phyloP scores from a whole-genome alignment of 306 rosid species.

The Prunus campanulata region DNA sequence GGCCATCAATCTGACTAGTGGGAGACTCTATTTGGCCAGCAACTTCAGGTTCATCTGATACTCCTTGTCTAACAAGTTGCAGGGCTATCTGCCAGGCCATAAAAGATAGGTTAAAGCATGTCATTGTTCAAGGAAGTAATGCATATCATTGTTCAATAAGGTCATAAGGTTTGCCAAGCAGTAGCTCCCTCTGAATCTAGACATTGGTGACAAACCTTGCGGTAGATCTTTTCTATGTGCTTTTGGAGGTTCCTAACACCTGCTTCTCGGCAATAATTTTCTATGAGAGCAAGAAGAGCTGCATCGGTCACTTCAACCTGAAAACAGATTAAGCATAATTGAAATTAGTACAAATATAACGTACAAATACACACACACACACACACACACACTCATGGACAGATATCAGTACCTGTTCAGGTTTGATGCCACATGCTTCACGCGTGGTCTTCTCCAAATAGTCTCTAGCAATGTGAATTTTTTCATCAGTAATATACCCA shows the following conservation, averaged over 20 bases:
- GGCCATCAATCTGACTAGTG: neutral
- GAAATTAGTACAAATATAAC: neutral
- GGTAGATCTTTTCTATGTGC: constrained; percentile 89
- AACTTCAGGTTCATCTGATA: constrained; percentile 32
- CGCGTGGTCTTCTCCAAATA: constrained; percentile 94
- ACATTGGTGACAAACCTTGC: constrained; percentile 60
- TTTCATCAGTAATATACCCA: constrained; percentile 96
- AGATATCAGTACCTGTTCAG: constrained; percentile 61
- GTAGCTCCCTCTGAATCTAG: neutral
- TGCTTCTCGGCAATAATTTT: constrained; percentile 89
- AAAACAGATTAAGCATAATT: constrained; percentile 14
- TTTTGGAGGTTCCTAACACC: constrained; percentile 96
- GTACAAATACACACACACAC: neutral
- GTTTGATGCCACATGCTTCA: constrained; percentile 87
- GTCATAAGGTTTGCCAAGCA: neutral
- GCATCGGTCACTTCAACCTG: constrained; percentile 84
- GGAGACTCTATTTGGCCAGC: constrained; percentile 4
- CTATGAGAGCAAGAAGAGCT: constrained; percentile 84
- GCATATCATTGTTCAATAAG: neutral
- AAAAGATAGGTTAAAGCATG: constrained; percentile 23
- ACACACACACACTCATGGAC: neutral
- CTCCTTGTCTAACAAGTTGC: constrained; percentile 74
- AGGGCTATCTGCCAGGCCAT: constrained; percentile 82
- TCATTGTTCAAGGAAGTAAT: neutral
- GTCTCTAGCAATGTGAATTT: constrained; percentile 97